Evolutionary conservation across 345 rosid genomes (phyloP).

Genomic region (Nasturtium officinale): DNA sequence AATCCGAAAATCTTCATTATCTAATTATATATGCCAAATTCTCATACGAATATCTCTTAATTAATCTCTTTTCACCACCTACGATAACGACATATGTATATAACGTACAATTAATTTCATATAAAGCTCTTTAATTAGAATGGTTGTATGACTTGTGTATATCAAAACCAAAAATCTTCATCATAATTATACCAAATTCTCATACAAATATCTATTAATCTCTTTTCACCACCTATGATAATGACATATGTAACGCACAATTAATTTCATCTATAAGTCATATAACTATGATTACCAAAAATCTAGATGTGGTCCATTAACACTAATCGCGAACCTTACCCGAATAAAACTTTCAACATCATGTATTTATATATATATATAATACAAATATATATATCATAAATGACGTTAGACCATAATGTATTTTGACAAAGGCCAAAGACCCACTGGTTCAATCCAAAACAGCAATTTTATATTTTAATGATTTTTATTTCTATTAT

Average conservation of each 20-base stretch:
- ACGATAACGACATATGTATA: slow-evolving; percentile 26
- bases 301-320: slow-evolving; percentile 33
- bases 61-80: slow-evolving; percentile 25
- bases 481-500: not conserved
- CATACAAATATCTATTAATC: slow-evolving; percentile 23
- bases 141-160: slow-evolving; percentile 32
- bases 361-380: slow-evolving; percentile 6
- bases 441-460: slow-evolving; percentile 42
- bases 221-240: slow-evolving; percentile 30
- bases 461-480: slow-evolving; percentile 32
- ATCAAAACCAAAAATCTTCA: slow-evolving; percentile 24
- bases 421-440: slow-evolving; percentile 39
- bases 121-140: not conserved
- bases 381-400: slow-evolving; percentile 12
- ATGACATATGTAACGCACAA: slow-evolving; percentile 29
- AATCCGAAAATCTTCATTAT: not conserved
- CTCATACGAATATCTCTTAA: slow-evolving; percentile 31
- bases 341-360: slow-evolving; percentile 31
- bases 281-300: slow-evolving; percentile 28
- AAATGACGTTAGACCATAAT: slow-evolving; percentile 43
- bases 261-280: slow-evolving; percentile 16
- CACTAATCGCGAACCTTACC: slow-evolving; percentile 36
- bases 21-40: slow-evolving; percentile 15
- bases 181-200: slow-evolving; percentile 29
- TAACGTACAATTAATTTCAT: slow-evolving; percentile 23